These are phyloP conservation scores for Starmerella geochares DNA, from an alignment of 805 yeast genomes.

Conservation along the genomic window DNA sequence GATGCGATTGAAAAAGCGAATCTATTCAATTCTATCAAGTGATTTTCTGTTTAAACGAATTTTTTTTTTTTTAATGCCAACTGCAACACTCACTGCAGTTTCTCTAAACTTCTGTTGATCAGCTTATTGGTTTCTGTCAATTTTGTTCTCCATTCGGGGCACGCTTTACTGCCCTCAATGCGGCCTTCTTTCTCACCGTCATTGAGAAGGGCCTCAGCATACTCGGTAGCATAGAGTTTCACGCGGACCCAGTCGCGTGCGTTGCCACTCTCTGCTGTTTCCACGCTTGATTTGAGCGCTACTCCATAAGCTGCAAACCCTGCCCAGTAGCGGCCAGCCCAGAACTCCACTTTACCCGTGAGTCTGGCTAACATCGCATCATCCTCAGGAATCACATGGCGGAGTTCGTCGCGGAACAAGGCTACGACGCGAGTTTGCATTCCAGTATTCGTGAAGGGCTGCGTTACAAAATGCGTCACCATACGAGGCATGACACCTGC, in stretches of 20 bases:
- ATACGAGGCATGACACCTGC: slow-evolving; percentile 15
- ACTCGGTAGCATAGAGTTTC: slow-evolving; percentile 15
- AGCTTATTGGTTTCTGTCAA: not conserved
- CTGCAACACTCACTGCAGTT: no score
- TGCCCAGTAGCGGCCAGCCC: slow-evolving; percentile 83
- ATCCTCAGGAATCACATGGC: slow-evolving; percentile 49
- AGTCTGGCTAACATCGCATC: slow-evolving; percentile 68
- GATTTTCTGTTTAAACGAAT: no score
- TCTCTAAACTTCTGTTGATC: not conserved
- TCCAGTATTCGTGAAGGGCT: slow-evolving; percentile 4
- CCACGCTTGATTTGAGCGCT: slow-evolving; percentile 41
- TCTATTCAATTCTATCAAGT: slow-evolving; percentile 4
- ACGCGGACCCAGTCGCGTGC: slow-evolving; percentile 8
- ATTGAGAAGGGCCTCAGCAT: slow-evolving; percentile 7
- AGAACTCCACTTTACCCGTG: slow-evolving; percentile 72
- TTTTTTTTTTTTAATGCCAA: no score
- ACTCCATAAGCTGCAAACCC: slow-evolving; percentile 78
- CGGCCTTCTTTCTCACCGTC: slow-evolving; percentile 57
- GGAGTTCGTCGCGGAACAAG: slow-evolving; percentile 51
- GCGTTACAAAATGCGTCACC: slow-evolving; percentile 5
- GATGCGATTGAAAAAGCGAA: slow-evolving; percentile 22
- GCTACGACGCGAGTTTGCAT: slow-evolving; percentile 12
- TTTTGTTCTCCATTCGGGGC: slow-evolving; percentile 85
- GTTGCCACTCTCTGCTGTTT: not conserved
- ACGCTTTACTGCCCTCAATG: slow-evolving; percentile 71